These are phyloP conservation scores for Iris macrosiphon DNA, from an alignment of 106 monocot species.

Conservation along the genomic window DNA sequence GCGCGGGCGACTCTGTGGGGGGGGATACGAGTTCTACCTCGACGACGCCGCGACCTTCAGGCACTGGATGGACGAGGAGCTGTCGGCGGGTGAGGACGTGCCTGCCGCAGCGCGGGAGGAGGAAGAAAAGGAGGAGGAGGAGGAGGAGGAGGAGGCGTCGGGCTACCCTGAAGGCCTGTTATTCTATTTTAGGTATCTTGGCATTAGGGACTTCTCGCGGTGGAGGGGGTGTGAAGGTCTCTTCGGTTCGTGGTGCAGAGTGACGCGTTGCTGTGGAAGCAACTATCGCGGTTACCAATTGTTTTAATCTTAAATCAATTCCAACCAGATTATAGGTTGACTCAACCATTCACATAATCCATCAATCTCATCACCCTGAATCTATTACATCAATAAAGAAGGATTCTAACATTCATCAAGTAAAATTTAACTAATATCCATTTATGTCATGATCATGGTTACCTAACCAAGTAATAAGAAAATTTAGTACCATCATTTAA, in stretches of 20 bases:
- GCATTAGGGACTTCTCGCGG: constrained; percentile 45
- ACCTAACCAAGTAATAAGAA: no score
- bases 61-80: neutral
- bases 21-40: neutral
- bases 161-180: constrained; percentile 41
- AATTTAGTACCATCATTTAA: no score
- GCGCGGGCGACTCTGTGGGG: neutral
- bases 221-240: constrained; percentile 74
- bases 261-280: constrained; percentile 64
- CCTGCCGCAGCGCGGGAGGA: no score
- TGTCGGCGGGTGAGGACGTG: neutral
- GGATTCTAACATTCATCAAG: no score
- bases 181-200: constrained; percentile 51
- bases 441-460: no score
- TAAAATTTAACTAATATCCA: no score
- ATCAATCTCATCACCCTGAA: no score
- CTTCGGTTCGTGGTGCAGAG: constrained; percentile 29
- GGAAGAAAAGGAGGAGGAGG: neutral
- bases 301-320: no score
- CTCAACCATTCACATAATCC: no score
- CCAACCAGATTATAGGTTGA: no score
- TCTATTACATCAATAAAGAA: no score
- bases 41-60: constrained; percentile 3
- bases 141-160: neutral
- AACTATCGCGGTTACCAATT: no score